Evolutionary conservation across 164 flowering plant species (phyloP), one percentile per base, ranked within the genome.

Genomic region (Warburgia ugandensis): DNA sequence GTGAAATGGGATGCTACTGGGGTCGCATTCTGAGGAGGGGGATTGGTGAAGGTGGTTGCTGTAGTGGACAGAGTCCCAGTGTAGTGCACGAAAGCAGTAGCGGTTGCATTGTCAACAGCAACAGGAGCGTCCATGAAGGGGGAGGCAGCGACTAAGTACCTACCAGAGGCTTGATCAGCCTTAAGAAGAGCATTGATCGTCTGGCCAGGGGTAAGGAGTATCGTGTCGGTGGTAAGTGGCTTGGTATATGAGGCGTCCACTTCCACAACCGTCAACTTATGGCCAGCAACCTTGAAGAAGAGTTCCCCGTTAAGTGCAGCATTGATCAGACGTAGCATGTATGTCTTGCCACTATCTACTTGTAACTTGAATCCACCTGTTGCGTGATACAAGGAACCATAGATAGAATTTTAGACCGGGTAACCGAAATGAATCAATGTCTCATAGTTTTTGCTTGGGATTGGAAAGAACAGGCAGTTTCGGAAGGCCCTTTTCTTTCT

Each of bases 291-390:
- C 51, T 72, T 78, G 60, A 82, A 82, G 75, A 85, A 82, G 29
- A 81, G 79, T 54, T 84, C 94, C 38, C 76, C 83, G 60, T 81
- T 81, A 20, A 84, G 78, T 26, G 89, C 94, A 57, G 94, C 94
- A 23, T 77, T 82, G 77, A 82, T 61, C 56, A 85, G 60, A 13
- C 90, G 64, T 0, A 85, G 74, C 73, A 85, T 16, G 72, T 85
- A 85, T 5, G 75, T 82, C 61, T 77, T 75, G 3, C 77, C 77
- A 0, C 59, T 58, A 14, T 62, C 16, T 4, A 79, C 94, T 9
- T 58, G 25, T 22, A 81, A 45, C 6, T 29, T 71, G 56, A 59
- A 77, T 0, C 75, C 75, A 6, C 48, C 76, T 72, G 63, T 30
- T n/a, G 5, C 1, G 13, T 17, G 13, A 8, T 41, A 6, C 11